A percentile compares a stretch with the other conserved stretches of the same genome.
phyloP scores from a whole-genome alignment of 495 filamentous ascomycete genomes.

The Penicillium paradoxum region DNA sequence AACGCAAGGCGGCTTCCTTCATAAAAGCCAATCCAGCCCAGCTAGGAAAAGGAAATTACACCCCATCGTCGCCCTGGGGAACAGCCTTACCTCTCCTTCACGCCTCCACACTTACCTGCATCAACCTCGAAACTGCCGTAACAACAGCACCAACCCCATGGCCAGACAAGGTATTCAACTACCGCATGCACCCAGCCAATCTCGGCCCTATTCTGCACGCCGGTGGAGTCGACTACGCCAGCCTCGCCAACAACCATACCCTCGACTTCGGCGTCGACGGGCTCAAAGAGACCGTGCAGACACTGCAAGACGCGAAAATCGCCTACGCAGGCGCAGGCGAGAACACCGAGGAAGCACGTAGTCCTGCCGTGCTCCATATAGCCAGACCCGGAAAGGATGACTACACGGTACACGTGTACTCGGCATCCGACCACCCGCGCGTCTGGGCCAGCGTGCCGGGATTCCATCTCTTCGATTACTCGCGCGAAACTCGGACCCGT shows the following conservation, averaged over 20 bases:
- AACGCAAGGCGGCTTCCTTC: constrained; percentile 15
- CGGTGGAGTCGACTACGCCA: constrained; percentile 29
- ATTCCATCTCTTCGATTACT: constrained; percentile 36
- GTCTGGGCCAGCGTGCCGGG: constrained; percentile 18
- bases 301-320: constrained; percentile 20
- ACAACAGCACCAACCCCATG: constrained; percentile 29
- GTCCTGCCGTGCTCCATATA: constrained; percentile 24
- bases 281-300: constrained; percentile 30
- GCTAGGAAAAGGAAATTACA: constrained; percentile 16
- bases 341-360: constrained; percentile 20
- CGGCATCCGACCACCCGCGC: constrained; percentile 25
- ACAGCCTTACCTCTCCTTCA: constrained; percentile 30
- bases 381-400: neutral
- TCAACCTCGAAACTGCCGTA: constrained; percentile 42
- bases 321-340: constrained; percentile 28
- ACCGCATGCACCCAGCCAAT: constrained; percentile 41
- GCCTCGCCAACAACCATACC: constrained; percentile 39
- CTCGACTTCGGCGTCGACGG: constrained; percentile 34
- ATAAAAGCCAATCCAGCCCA: constrained; percentile 11
- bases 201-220: constrained; percentile 23
- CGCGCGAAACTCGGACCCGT: constrained; percentile 10
- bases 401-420: constrained; percentile 21
- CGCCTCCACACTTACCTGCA: constrained; percentile 28
- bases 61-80: constrained; percentile 30
- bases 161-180: constrained; percentile 41